Evolutionary conservation across 352 stramenopile genomes (phyloP).

Genomic region (Pythium sukuiense): DNA sequence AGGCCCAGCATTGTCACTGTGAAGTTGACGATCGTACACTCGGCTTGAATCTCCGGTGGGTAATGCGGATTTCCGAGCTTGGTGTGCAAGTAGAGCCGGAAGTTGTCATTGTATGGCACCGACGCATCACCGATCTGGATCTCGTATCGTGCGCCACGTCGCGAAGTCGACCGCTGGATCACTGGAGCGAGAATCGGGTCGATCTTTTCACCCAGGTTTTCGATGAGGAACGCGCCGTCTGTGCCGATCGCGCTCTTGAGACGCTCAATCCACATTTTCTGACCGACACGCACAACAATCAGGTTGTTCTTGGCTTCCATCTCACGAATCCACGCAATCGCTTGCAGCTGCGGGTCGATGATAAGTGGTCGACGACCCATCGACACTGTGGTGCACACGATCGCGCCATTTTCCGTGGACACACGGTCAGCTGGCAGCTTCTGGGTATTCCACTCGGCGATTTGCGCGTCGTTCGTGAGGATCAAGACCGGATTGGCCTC

Average conservation of each 20-base stretch:
- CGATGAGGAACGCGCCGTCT: slow-evolving; percentile 92
- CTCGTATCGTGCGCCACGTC: slow-evolving; percentile 91
- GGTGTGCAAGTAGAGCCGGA: slow-evolving; percentile 94
- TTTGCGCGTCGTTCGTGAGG: slow-evolving; percentile 90
- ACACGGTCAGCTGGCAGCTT: slow-evolving; percentile 91
- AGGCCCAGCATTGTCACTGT: slow-evolving; percentile 92
- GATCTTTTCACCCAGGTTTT: slow-evolving; percentile 94
- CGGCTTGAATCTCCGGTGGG: slow-evolving; percentile 93
- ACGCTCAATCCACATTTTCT: slow-evolving; percentile 94
- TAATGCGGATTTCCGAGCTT: slow-evolving; percentile 95
- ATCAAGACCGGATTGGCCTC: slow-evolving; percentile 89
- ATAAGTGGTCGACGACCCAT: slow-evolving; percentile 91
- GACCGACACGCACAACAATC: slow-evolving; percentile 93
- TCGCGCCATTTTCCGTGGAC: slow-evolving; percentile 93
- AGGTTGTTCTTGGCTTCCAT: slow-evolving; percentile 91
- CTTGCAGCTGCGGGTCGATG: slow-evolving; percentile 93
- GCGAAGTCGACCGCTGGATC: slow-evolving; percentile 94
- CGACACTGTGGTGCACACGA: slow-evolving; percentile 90
- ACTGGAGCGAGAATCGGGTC: slow-evolving; percentile 93
- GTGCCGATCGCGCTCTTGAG: slow-evolving; percentile 93
- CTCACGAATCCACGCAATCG: slow-evolving; percentile 92
- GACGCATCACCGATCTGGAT: slow-evolving; percentile 95
- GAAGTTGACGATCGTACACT: slow-evolving; percentile 95
- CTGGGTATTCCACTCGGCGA: slow-evolving; percentile 94
- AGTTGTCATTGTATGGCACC: slow-evolving; percentile 93